Evolutionary conservation across 2,329 filamentous ascomycete genomes (phyloP).

Genomic region (Claviceps sp.): DNA sequence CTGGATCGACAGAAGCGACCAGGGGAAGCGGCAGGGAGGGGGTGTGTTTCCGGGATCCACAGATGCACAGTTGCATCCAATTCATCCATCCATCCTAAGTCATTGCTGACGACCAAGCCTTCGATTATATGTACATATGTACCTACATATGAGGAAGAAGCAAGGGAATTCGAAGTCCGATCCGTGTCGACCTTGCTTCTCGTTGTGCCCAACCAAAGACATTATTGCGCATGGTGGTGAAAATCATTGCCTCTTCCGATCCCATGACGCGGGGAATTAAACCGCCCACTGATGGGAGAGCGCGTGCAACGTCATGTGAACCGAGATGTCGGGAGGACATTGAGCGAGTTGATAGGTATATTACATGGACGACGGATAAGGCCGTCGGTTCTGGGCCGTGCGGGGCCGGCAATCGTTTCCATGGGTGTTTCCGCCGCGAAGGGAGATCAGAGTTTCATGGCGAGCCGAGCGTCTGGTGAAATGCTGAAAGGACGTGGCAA

Average conservation of each 20-base stretch:
- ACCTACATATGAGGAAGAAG: too few species aligned
- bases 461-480: neutral
- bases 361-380: neutral
- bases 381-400: slow-evolving; percentile 5
- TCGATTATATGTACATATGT: too few species aligned
- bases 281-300: too few species aligned
- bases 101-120: neutral
- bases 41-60: neutral
- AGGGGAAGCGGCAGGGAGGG: neutral
- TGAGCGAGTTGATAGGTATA: too few species aligned
- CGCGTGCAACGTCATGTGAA: too few species aligned
- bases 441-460: neutral
- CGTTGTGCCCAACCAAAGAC: too few species aligned
- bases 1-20: neutral
- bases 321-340: too few species aligned
- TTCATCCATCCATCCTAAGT: neutral
- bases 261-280: too few species aligned
- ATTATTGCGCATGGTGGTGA: too few species aligned
- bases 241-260: too few species aligned
- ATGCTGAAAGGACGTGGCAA: neutral
- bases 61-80: neutral
- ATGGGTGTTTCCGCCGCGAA: neutral
- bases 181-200: too few species aligned
- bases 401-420: slow-evolving; percentile 2
- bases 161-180: too few species aligned